These are phyloP conservation scores for Yamadazyma buinensis DNA, from an alignment of 1,139 yeast species.

Conservation along the genomic window DNA sequence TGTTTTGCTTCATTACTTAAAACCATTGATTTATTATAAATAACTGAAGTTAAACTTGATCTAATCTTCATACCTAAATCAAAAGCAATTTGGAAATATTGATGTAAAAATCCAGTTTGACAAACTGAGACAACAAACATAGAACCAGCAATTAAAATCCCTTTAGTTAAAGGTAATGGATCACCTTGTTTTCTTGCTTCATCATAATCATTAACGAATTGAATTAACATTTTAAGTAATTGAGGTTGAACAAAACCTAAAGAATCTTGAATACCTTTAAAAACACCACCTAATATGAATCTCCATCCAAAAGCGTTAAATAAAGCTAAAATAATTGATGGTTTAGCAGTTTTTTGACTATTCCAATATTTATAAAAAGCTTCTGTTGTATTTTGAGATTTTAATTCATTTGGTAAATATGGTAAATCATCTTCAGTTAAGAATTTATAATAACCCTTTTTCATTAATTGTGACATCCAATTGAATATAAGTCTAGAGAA, in stretches of 20 bases:
- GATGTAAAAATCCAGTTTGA: slow-evolving; percentile 87
- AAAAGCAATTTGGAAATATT: slow-evolving; percentile 85
- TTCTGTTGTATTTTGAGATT: slow-evolving; percentile 47
- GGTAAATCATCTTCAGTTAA: slow-evolving; percentile 80
- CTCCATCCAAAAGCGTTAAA: slow-evolving; percentile 66
- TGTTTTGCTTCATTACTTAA: slow-evolving; percentile 83
- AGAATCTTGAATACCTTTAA: slow-evolving; percentile 73
- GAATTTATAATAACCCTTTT: slow-evolving; percentile 70
- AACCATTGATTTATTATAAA: slow-evolving; percentile 75
- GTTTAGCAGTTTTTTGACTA: slow-evolving; percentile 33
- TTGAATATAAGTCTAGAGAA: slow-evolving; percentile 77
- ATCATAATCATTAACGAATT: slow-evolving; percentile 77
- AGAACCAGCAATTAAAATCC: slow-evolving; percentile 74
- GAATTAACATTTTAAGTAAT: slow-evolving; percentile 67
- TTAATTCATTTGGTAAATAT: slow-evolving; percentile 64
- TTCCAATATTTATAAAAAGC: slow-evolving; percentile 64
- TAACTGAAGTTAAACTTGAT: slow-evolving; percentile 71
- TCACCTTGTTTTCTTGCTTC: slow-evolving; percentile 31
- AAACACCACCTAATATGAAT: slow-evolving; percentile 69
- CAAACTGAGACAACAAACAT: slow-evolving; percentile 82
- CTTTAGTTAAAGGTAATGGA: slow-evolving; percentile 65
- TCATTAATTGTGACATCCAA: slow-evolving; percentile 95
- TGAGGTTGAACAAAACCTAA: slow-evolving; percentile 91
- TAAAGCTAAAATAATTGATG: slow-evolving; percentile 67
- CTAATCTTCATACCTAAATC: slow-evolving; percentile 89